Conservation (phyloP, 2,329 filamentous ascomycete genomes). For the Dissoconium aciculare region DNA sequence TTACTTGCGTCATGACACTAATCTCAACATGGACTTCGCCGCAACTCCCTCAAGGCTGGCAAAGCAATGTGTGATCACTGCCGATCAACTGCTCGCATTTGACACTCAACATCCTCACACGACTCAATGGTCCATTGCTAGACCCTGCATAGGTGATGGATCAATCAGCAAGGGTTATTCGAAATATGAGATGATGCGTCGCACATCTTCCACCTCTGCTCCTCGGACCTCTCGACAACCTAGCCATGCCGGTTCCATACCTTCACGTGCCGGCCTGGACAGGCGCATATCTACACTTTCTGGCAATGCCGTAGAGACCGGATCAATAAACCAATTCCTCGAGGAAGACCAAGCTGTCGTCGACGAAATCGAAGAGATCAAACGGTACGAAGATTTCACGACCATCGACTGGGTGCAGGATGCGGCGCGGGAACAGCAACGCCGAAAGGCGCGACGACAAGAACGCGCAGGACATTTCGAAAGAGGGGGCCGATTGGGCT, state of each 20-base stretch:
- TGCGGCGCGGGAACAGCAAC: slow-evolving; percentile 74
- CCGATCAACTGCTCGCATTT: no score
- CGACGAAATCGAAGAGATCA: slow-evolving; percentile 94
- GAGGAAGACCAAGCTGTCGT: slow-evolving; percentile 58
- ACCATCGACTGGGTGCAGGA: slow-evolving; percentile 99
- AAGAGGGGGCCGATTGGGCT: slow-evolving; percentile 52
- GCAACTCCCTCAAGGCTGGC: no score
- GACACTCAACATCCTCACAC: no score
- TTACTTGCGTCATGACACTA: no score
- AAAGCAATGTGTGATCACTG: no score
- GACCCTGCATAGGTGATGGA: no score
- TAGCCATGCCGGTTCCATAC: slow-evolving; percentile 31
- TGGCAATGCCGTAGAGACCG: slow-evolving; percentile 44
- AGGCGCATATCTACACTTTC: slow-evolving; percentile 55
- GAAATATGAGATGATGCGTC: slow-evolving; percentile 32
- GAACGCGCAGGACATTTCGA: slow-evolving; percentile 60
- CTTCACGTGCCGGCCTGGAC: slow-evolving; percentile 39
- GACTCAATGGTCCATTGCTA: no score
- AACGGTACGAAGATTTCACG: slow-evolving; percentile 94
- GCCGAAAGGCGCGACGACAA: slow-evolving; percentile 60
- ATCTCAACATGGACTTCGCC: no score
- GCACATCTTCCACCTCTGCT: slow-evolving; percentile 24
- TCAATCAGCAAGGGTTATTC: no score
- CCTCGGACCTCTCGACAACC: slow-evolving; percentile 1
- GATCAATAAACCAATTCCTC: slow-evolving; percentile 37